Evolutionary conservation across 768 basidiomycete genomes (phyloP).

Genomic region (Russula virescens): DNA sequence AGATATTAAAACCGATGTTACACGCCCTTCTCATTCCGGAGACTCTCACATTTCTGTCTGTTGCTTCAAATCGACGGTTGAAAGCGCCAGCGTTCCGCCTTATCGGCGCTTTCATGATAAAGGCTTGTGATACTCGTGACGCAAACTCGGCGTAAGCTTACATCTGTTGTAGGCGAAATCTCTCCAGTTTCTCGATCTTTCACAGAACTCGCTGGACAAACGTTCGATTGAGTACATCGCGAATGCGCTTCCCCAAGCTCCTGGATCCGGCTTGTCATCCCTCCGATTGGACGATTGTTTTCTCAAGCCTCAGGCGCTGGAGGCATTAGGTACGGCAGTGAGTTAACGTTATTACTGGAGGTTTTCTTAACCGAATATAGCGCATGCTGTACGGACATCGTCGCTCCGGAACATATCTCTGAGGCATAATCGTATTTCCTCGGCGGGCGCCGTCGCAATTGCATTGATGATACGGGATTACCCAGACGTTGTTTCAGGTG

Average conservation of each 20-base stretch:
- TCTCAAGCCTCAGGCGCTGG: conserved; percentile 66
- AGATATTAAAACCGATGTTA: conserved; percentile 84
- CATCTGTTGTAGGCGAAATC: conserved; percentile 51
- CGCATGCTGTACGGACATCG: conserved; percentile 77
- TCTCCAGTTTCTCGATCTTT: conserved; percentile 85
- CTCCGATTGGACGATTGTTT: conserved; percentile 86
- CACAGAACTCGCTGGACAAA: conserved; percentile 80
- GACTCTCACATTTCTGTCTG: conserved; percentile 72
- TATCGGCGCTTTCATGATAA: conserved; percentile 72
- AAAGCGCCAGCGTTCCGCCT: conserved; percentile 72
- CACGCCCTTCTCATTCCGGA: conserved; percentile 85
- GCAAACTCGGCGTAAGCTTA: not conserved
- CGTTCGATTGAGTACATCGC: conserved; percentile 79
- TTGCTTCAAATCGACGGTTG: conserved; percentile 82
- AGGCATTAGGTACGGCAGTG: conserved; percentile 62
- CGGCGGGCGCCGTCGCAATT: conserved; percentile 82
- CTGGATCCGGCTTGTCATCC: conserved; percentile 60
- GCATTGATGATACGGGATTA: conserved; percentile 97
- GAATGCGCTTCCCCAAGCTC: conserved; percentile 50
- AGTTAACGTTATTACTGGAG: not conserved
- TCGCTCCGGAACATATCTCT: conserved; percentile 85
- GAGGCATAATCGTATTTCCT: conserved; percentile 79
- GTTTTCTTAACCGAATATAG: conserved; percentile 35
- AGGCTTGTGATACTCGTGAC: conserved; percentile 40
- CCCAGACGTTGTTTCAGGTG: conserved; percentile 59